A percentile compares a stretch with the other conserved stretches of the same genome.
These are phyloP conservation scores for Penicillium sp. DNA, from an alignment of 2,329 filamentous ascomycete genomes.

Conservation along the genomic window DNA sequence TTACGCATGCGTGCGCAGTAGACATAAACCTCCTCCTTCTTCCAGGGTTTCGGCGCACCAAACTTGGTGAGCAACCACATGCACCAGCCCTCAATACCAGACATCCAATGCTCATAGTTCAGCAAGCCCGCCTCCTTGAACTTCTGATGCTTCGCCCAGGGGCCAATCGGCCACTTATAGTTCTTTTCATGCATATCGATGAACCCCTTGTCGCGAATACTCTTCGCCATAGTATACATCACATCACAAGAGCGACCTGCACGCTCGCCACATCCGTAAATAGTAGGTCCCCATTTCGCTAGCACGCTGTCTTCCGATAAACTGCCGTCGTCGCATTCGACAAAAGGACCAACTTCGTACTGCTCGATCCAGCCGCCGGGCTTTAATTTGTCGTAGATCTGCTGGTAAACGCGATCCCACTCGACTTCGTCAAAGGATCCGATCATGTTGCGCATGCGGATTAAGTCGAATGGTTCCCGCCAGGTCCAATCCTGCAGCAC, in stretches of 20 bases:
- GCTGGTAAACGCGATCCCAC: slow-evolving; percentile 22
- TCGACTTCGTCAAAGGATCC: slow-evolving; percentile 17
- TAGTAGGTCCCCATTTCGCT: slow-evolving; percentile 16
- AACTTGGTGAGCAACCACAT: slow-evolving; percentile 33
- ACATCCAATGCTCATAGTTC: slow-evolving; percentile 30
- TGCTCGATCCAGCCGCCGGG: slow-evolving; percentile 29
- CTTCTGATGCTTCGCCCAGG: slow-evolving; percentile 34
- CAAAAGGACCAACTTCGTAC: slow-evolving; percentile 20
- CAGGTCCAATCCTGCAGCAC: slow-evolving; percentile 29
- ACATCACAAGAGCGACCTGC: slow-evolving; percentile 28
- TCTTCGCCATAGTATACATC: slow-evolving; percentile 27
- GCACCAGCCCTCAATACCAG: slow-evolving; percentile 31
- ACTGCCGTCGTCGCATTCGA: slow-evolving; percentile 23
- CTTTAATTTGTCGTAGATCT: slow-evolving; percentile 25
- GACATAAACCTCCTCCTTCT: slow-evolving; percentile 22
- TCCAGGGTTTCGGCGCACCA: slow-evolving; percentile 27
- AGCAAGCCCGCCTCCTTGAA: slow-evolving; percentile 47
- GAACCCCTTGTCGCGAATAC: slow-evolving; percentile 34
- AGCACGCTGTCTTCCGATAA: slow-evolving; percentile 20
- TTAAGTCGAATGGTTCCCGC: slow-evolving; percentile 27
- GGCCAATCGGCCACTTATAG: slow-evolving; percentile 35
- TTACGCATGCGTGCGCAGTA: slow-evolving; percentile 24
- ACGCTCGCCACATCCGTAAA: slow-evolving; percentile 25
- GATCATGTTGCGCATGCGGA: slow-evolving; percentile 30
- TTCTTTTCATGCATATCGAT: slow-evolving; percentile 34